Evolutionary conservation across 73 alveolate species (phyloP).

Genomic region (Stentor coeruleus): DNA sequence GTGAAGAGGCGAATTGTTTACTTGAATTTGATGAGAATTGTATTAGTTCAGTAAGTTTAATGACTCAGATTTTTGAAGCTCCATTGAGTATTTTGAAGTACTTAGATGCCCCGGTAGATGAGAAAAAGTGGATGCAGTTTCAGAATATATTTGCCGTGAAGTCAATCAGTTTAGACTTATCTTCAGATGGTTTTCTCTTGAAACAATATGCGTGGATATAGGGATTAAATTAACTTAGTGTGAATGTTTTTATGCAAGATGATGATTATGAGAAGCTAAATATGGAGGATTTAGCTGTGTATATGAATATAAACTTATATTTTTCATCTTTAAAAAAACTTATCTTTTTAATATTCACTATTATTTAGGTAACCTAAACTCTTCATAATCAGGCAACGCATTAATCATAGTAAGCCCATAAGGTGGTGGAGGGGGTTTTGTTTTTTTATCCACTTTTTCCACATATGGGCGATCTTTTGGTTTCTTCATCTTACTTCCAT

Average conservation of each 20-base stretch:
- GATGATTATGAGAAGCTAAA: no score
- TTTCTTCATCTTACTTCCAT: neutral
- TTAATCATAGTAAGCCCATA: slow-evolving; percentile 4
- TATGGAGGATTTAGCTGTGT: no score
- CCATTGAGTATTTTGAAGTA: neutral
- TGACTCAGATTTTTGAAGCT: neutral
- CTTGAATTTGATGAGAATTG: neutral
- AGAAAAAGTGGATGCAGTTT: slow-evolving; percentile 19
- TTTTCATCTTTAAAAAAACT: no score
- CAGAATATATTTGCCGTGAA: neutral
- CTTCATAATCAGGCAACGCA: slow-evolving; percentile 4
- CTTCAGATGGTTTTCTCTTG: neutral
- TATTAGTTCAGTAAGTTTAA: neutral
- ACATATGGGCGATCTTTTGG: slow-evolving; percentile 21
- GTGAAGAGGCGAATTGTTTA: slow-evolving; percentile 1
- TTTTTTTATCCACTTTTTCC: slow-evolving; percentile 8
- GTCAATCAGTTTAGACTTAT: neutral
- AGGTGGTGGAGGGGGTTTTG: slow-evolving; percentile 19
- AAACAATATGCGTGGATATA: neutral
- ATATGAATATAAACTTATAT: no score
- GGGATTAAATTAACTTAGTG: no score
- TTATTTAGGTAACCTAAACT: no score
- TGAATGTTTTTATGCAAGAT: no score
- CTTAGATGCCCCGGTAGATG: neutral
- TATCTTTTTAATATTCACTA: no score